Conservation (phyloP, 2,329 filamentous ascomycete species). For the Cytospora mali region DNA sequence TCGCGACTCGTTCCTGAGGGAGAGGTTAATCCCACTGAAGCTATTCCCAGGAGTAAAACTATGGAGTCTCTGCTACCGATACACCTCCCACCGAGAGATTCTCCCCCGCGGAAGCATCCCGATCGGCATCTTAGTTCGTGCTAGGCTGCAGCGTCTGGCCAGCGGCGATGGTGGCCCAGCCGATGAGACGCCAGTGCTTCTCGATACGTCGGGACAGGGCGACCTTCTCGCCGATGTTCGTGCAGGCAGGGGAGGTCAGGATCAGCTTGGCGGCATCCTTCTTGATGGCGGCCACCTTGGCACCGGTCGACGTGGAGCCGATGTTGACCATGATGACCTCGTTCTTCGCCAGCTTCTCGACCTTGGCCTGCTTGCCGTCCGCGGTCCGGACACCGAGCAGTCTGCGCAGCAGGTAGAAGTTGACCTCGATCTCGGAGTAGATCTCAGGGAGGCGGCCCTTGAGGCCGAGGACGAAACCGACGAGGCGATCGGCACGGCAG, state of each 20-base stretch:
- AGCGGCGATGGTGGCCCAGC: constrained; percentile 80
- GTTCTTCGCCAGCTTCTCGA: constrained; percentile 96
- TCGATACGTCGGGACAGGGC: constrained; percentile 95
- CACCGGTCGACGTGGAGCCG: constrained; percentile 93
- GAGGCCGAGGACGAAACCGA: constrained; percentile 95
- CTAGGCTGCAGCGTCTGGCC: constrained; percentile 36
- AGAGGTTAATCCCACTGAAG: neutral
- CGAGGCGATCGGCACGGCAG: constrained; percentile 97
- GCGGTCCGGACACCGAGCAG: constrained; percentile 96
- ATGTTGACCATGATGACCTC: constrained; percentile 99
- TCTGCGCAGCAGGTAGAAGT: constrained; percentile 96
- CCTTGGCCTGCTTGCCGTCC: constrained; percentile 99
- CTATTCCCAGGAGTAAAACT: neutral
- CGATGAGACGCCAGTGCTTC: constrained; percentile 97
- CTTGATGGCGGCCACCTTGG: constrained; percentile 96
- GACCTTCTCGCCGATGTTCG: constrained; percentile 97
- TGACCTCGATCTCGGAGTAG: constrained; percentile 97
- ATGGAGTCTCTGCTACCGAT: neutral
- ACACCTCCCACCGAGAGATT: neutral
- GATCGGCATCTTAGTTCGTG: constrained; percentile 19
- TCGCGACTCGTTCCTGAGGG: neutral
- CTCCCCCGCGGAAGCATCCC: neutral
- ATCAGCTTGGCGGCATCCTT: constrained; percentile 95
- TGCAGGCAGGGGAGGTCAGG: constrained; percentile 92
- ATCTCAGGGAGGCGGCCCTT: constrained; percentile 93